Evolutionary conservation across 257 asterid species (phyloP).

Genomic region (Linderniella brevidens): DNA sequence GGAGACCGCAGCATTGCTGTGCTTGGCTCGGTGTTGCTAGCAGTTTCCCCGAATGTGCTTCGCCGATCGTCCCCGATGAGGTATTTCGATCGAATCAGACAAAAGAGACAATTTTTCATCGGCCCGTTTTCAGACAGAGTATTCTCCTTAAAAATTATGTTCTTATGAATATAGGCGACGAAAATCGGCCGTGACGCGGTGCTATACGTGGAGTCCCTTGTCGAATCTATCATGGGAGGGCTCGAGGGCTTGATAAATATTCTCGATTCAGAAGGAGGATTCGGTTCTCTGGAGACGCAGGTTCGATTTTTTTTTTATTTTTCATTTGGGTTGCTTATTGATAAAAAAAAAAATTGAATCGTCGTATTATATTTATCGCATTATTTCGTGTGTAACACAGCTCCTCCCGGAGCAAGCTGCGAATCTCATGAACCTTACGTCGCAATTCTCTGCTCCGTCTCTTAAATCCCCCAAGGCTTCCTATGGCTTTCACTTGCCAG

Average conservation of each 20-base stretch:
- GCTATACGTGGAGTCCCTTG: slow-evolving; percentile 88
- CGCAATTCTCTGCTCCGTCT: slow-evolving; percentile 60
- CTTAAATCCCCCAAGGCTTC: slow-evolving; percentile 70
- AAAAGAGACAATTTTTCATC: slow-evolving; percentile 8
- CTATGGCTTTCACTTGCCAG: slow-evolving; percentile 80
- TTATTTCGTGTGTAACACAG: slow-evolving; percentile 40
- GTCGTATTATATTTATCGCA: slow-evolving; percentile 9
- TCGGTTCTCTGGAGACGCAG: slow-evolving; percentile 97
- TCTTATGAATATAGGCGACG: slow-evolving; percentile 42
- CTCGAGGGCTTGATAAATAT: slow-evolving; percentile 93
- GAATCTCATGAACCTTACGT: slow-evolving; percentile 82
- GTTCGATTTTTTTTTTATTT: slow-evolving; percentile 19
- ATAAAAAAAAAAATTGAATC: slow-evolving; percentile 15
- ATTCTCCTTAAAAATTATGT: neutral
- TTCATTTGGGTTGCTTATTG: slow-evolving; percentile 10
- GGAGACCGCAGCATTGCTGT: slow-evolving; percentile 99
- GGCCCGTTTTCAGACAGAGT: neutral
- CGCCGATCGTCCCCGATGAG: slow-evolving; percentile 87
- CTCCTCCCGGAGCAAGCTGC: slow-evolving; percentile 99
- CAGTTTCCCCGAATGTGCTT: slow-evolving; percentile 96
- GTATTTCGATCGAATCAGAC: slow-evolving; percentile 45
- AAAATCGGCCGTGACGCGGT: slow-evolving; percentile 96
- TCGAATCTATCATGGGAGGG: slow-evolving; percentile 98
- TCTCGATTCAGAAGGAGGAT: slow-evolving; percentile 98
- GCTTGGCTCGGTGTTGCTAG: slow-evolving; percentile 99